phyloP scores from a whole-genome alignment of 371 early-diverging fungal species.

The Syncephalis fuscata region DNA sequence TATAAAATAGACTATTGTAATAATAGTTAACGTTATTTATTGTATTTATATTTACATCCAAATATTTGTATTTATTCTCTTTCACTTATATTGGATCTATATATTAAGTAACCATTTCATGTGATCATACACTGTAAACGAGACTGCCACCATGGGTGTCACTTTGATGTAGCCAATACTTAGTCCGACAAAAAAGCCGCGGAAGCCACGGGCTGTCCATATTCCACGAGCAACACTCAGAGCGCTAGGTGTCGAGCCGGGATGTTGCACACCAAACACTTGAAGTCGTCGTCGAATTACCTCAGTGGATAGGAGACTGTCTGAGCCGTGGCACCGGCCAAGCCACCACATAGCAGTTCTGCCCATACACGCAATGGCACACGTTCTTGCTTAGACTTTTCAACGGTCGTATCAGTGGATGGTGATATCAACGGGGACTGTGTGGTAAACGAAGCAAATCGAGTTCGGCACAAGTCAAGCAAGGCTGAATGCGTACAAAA shows the following conservation, averaged over 20 bases:
- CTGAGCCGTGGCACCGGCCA: slow-evolving; percentile 73
- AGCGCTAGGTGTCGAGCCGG: slow-evolving; percentile 21
- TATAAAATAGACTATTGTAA: too few relatives aligned
- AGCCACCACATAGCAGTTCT: slow-evolving; percentile 60
- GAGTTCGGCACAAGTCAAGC: slow-evolving; percentile 30
- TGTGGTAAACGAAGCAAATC: slow-evolving; percentile 11
- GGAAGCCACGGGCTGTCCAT: slow-evolving; percentile 38
- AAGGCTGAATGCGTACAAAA: slow-evolving; percentile 58
- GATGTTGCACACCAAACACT: slow-evolving; percentile 44
- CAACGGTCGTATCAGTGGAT: too few relatives aligned
- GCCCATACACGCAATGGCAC: slow-evolving; percentile 14
- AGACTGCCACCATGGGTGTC: slow-evolving; percentile 77
- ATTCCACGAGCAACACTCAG: slow-evolving; percentile 21
- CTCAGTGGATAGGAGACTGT: slow-evolving; percentile 84
- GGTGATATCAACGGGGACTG: too few relatives aligned
- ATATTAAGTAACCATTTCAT: slow-evolving; percentile 46
- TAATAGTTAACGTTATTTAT: too few relatives aligned
- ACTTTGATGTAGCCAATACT: slow-evolving; percentile 89
- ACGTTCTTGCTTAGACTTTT: slow-evolving; percentile 5
- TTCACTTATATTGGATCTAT: neutral
- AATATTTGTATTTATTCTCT: too few relatives aligned
- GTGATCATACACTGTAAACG: slow-evolving; percentile 68
- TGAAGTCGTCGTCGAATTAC: slow-evolving; percentile 84
- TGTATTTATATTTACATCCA: too few relatives aligned
- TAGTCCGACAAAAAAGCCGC: slow-evolving; percentile 85